phyloP scores from a whole-genome alignment of 202 grass and related monocot genomes.

The Saccharum hybrid region DNA sequence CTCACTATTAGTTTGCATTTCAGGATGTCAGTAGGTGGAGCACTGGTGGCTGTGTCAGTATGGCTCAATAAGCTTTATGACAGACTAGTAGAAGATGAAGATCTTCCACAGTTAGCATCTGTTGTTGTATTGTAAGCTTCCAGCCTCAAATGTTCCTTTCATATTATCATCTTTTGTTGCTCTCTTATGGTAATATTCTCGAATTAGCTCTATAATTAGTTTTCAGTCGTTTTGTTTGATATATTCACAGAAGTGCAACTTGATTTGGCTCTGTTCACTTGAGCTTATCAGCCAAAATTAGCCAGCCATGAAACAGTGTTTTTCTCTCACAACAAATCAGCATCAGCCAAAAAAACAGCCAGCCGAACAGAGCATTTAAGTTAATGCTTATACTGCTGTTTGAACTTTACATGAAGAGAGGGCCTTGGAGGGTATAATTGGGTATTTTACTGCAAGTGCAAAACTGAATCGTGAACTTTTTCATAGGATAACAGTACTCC shows the following conservation, averaged over 20 bases:
- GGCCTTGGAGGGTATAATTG: not conserved
- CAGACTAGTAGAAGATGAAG: constrained; percentile 64
- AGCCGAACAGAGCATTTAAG: not conserved
- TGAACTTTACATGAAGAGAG: constrained; percentile 17
- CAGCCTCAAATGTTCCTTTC: not conserved
- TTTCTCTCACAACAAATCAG: too few relatives aligned
- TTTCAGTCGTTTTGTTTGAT: not conserved
- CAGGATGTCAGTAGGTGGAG: constrained; percentile 94
- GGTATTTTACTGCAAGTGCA: not conserved
- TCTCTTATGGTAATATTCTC: constrained; percentile 30
- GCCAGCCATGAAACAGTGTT: too few relatives aligned
- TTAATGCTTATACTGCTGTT: not conserved
- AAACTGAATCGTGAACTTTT: not conserved
- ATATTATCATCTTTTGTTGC: not conserved
- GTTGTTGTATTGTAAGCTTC: constrained; percentile 82
- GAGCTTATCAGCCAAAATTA: too few relatives aligned
- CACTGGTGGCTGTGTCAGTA: constrained; percentile 73
- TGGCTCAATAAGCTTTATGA: constrained; percentile 85
- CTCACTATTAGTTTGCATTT: constrained; percentile 40
- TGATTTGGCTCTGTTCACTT: not conserved
- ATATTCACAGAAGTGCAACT: not conserved
- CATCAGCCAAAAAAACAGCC: too few relatives aligned
- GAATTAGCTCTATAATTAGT: not conserved
- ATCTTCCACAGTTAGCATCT: constrained; percentile 84
- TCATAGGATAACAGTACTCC: not conserved